Percentiles rank a stretch among this genome's conserved stretches.
phyloP scores from a whole-genome alignment of 2,329 filamentous ascomycete genomes.

The Triangularia setosa region DNA sequence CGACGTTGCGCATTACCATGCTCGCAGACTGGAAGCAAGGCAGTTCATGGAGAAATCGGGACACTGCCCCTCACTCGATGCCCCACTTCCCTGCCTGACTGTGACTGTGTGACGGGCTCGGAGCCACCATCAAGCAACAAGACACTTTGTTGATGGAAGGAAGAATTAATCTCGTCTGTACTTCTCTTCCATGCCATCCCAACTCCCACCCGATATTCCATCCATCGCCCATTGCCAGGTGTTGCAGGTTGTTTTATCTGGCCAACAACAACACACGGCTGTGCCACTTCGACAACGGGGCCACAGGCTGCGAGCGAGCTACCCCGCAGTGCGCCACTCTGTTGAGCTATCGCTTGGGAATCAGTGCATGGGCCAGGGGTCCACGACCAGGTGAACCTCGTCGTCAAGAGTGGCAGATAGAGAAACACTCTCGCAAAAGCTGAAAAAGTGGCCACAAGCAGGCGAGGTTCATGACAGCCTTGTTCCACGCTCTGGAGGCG shows the following conservation, averaged over 20 bases:
- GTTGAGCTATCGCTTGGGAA: slow-evolving; percentile 6
- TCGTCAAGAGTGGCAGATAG: neutral
- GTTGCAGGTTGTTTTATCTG: neutral
- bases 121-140: neutral
- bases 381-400: slow-evolving; percentile 2
- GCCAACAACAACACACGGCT: neutral
- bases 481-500: slow-evolving; percentile 4
- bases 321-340: slow-evolving; percentile 7
- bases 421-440: neutral
- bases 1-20: neutral
- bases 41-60: neutral
- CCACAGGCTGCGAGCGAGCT: neutral
- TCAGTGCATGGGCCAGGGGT: neutral
- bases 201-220: neutral
- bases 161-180: neutral
- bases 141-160: neutral
- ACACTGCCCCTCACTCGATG: slow-evolving; percentile 1
- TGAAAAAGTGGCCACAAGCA: slow-evolving; percentile 4
- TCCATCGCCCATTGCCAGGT: neutral
- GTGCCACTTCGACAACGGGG: neutral
- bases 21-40: neutral
- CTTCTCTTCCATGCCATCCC: neutral
- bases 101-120: neutral
- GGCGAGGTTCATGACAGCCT: slow-evolving; percentile 1
- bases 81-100: slow-evolving; percentile 1